Conservation (phyloP, 1,284 basidiomycete species). For the Peniophora sp. region DNA sequence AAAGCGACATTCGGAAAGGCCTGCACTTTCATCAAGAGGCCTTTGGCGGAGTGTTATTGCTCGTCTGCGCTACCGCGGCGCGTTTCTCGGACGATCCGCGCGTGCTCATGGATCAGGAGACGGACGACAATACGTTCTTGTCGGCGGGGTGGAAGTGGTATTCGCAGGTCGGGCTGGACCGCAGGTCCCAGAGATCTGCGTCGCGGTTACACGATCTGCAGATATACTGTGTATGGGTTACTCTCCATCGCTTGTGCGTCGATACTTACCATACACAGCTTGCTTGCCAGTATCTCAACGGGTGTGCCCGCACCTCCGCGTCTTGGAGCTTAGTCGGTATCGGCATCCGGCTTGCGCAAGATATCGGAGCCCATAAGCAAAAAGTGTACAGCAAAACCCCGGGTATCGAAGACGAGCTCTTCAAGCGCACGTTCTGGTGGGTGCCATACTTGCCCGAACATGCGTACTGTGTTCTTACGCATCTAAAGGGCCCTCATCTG, state of each 20-base stretch:
- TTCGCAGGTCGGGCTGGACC: slow-evolving; percentile 24
- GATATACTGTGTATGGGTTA: slow-evolving; percentile 1
- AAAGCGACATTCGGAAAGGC: slow-evolving; percentile 27
- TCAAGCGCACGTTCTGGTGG: slow-evolving; percentile 45
- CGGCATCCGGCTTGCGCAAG: slow-evolving; percentile 33
- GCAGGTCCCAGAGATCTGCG: not conserved
- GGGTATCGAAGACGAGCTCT: slow-evolving; percentile 33
- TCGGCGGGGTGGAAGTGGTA: slow-evolving; percentile 41
- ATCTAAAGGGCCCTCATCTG: slow-evolving; percentile 19
- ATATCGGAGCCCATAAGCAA: slow-evolving; percentile 25
- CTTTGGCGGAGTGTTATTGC: slow-evolving; percentile 38
- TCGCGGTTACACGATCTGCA: slow-evolving; percentile 1
- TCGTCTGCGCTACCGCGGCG: slow-evolving; percentile 42
- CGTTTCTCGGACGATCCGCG: slow-evolving; percentile 37
- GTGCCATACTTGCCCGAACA: not conserved
- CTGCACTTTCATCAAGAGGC: slow-evolving; percentile 30
- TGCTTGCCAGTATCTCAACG: slow-evolving; percentile 14
- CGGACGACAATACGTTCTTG: slow-evolving; percentile 35
- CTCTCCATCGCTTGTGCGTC: not conserved
- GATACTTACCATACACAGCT: slow-evolving; percentile 1
- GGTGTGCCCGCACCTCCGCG: slow-evolving; percentile 25
- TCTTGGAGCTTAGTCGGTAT: slow-evolving; percentile 37
- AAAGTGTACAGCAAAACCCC: slow-evolving; percentile 15
- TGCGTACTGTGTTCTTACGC: slow-evolving; percentile 4
- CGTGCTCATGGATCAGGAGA: slow-evolving; percentile 23